phyloP scores from a whole-genome alignment of 192 early-diverging fungal species.

The Backusella parvicylindrica region DNA sequence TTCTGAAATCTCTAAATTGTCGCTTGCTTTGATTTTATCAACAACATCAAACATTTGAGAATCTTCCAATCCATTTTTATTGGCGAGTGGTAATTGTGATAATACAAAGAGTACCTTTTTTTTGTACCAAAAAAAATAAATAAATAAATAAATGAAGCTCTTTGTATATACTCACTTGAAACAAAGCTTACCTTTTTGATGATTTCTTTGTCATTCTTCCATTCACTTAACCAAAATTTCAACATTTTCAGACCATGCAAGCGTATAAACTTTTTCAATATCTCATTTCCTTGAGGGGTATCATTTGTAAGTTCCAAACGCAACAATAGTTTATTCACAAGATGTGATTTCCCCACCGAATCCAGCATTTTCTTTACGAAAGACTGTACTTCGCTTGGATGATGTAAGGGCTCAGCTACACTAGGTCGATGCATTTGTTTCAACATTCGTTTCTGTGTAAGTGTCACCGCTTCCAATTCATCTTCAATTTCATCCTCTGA shows the following conservation, averaged over 20 bases:
- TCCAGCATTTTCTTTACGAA: conserved; percentile 72
- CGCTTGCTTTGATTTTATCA: conserved; percentile 40
- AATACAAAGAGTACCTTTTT: conserved; percentile 48
- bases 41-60: conserved; percentile 69
- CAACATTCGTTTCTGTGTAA: conserved; percentile 34
- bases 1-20: conserved; percentile 44
- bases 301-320: conserved; percentile 59
- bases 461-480: conserved; percentile 43
- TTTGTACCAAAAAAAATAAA: neutral
- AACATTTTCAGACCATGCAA: conserved; percentile 73
- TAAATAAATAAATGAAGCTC: neutral
- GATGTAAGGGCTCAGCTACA: conserved; percentile 47
- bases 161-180: neutral
- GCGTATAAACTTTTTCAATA: conserved; percentile 58
- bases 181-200: conserved; percentile 49
- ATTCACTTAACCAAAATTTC: conserved; percentile 69
- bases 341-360: conserved; percentile 46
- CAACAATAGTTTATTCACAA: conserved; percentile 56
- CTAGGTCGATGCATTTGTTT: conserved; percentile 26
- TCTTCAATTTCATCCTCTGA: conserved; percentile 24
- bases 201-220: conserved; percentile 58
- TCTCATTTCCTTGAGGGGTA: conserved; percentile 21
- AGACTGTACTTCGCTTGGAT: conserved; percentile 70
- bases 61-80: conserved; percentile 77
- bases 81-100: conserved; percentile 71